A percentile compares a stretch with the other conserved stretches of the same genome.
These are phyloP conservation scores for Paraphaeosphaeria minitans DNA, from an alignment of 2,329 filamentous ascomycete species.

Conservation along the genomic window DNA sequence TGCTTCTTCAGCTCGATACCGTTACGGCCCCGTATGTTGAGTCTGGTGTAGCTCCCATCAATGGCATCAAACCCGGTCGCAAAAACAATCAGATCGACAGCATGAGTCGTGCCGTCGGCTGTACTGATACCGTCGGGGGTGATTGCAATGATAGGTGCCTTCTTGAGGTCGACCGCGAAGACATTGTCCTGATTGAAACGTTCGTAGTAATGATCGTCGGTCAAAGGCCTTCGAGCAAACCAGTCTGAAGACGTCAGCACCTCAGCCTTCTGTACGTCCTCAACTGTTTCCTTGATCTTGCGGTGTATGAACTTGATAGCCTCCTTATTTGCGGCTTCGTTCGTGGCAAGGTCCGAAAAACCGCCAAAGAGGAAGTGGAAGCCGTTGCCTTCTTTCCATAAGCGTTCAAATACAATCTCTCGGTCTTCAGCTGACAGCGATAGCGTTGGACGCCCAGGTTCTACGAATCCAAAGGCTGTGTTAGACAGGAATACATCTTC, in stretches of 20 bases:
- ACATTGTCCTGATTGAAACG: constrained; percentile 46
- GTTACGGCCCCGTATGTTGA: constrained; percentile 15
- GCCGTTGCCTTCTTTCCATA: constrained; percentile 25
- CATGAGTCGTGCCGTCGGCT: constrained; percentile 37
- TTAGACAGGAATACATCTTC: constrained; percentile 30
- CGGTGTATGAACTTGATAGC: constrained; percentile 46
- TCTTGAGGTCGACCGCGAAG: constrained; percentile 45
- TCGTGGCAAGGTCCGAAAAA: constrained; percentile 28
- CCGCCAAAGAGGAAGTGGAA: constrained; percentile 39
- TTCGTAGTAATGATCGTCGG: constrained; percentile 51
- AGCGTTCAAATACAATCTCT: constrained; percentile 13
- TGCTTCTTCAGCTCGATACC: constrained; percentile 2
- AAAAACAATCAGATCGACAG: constrained; percentile 47
- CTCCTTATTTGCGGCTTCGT: constrained; percentile 44
- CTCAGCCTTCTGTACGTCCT: constrained; percentile 2
- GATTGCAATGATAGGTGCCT: constrained; percentile 42
- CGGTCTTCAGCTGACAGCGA: constrained; percentile 14
- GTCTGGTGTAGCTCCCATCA: constrained; percentile 23
- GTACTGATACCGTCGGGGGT: constrained; percentile 45
- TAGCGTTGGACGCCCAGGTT: constrained; percentile 15
- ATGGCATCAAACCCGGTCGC: constrained; percentile 54
- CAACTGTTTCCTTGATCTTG: constrained; percentile 5
- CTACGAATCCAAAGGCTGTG: constrained; percentile 43
- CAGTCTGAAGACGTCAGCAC: not conserved
- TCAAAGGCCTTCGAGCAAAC: constrained; percentile 43